Evolutionary conservation across 139 green algal genomes (phyloP).

Genomic region (Picochlorum sp.): DNA sequence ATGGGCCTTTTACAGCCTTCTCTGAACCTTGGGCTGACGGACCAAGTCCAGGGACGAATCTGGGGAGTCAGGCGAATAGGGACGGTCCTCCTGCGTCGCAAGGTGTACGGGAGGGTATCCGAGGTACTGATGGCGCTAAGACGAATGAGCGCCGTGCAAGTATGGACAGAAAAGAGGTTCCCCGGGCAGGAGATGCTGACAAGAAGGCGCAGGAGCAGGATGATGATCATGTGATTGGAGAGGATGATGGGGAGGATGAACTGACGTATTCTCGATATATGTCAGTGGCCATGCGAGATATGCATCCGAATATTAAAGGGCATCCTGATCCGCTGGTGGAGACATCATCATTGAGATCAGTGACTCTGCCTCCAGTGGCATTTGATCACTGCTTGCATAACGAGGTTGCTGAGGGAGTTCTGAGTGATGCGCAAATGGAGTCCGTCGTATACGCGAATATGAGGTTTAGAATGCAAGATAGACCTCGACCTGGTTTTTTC

Average conservation of each 20-base stretch:
- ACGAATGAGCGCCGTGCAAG: too few relatives aligned
- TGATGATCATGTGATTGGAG: background rate
- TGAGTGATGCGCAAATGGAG: conserved; percentile 71
- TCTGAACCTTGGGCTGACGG: too few relatives aligned
- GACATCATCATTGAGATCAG: conserved; percentile 48
- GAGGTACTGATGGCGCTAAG: too few relatives aligned
- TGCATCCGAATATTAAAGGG: conserved; percentile 15
- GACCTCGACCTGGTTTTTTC: conserved; percentile 62
- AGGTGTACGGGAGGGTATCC: too few relatives aligned
- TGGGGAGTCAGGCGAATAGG: too few relatives aligned
- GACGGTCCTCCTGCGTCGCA: too few relatives aligned
- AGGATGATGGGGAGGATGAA: conserved; percentile 6
- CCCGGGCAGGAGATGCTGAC: background rate
- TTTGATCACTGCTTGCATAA: conserved; percentile 31
- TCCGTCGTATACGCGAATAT: conserved; percentile 64
- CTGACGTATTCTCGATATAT: conserved; percentile 17
- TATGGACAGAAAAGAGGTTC: too few relatives aligned
- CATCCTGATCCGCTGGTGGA: conserved; percentile 63
- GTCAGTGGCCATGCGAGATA: conserved; percentile 8
- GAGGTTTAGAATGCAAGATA: conserved; percentile 41
- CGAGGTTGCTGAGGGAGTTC: conserved; percentile 17
- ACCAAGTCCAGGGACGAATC: too few relatives aligned
- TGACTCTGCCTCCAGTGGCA: conserved; percentile 38
- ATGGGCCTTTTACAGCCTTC: too few relatives aligned
- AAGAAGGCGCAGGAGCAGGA: background rate